Conservation (phyloP, 2,329 filamentous ascomycete species). For the Magnaporthiopsis incrustans region DNA sequence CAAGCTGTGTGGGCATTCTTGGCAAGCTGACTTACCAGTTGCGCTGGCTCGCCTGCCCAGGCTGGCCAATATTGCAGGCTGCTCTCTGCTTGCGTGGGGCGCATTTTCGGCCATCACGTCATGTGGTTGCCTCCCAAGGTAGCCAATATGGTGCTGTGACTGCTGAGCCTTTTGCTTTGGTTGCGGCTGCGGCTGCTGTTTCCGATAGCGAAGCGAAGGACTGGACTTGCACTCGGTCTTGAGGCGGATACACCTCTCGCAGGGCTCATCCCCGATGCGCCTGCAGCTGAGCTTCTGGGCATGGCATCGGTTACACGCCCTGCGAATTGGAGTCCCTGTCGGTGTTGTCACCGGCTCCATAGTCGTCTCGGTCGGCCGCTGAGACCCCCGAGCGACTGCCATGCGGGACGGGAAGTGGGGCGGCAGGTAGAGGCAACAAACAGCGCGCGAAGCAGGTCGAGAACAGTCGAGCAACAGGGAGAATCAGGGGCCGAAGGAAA, state of each 20-base stretch:
- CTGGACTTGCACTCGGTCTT: conserved; percentile 35
- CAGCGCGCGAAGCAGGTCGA: neutral
- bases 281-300: conserved; percentile 38
- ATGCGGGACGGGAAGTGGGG: conserved; percentile 4
- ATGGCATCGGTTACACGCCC: conserved; percentile 40
- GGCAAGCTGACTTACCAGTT: neutral
- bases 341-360: neutral
- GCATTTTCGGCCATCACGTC: neutral
- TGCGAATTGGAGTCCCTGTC: conserved; percentile 21
- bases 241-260: conserved; percentile 34
- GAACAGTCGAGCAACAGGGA: neutral
- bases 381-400: conserved; percentile 6
- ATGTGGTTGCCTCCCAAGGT: neutral
- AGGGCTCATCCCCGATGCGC: conserved; percentile 29
- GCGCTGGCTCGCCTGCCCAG: neutral
- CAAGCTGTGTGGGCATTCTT: neutral
- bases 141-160: conserved; percentile 5
- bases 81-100: too few relatives aligned
- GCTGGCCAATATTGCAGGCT: neutral
- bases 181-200: conserved; percentile 16
- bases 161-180: too few relatives aligned
- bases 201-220: conserved; percentile 24
- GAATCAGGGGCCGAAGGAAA: neutral
- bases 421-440: neutral
- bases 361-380: neutral